Evolutionary conservation across 2,329 filamentous ascomycete genomes (phyloP).

Genomic region (Rhynchosporium graminicola): DNA sequence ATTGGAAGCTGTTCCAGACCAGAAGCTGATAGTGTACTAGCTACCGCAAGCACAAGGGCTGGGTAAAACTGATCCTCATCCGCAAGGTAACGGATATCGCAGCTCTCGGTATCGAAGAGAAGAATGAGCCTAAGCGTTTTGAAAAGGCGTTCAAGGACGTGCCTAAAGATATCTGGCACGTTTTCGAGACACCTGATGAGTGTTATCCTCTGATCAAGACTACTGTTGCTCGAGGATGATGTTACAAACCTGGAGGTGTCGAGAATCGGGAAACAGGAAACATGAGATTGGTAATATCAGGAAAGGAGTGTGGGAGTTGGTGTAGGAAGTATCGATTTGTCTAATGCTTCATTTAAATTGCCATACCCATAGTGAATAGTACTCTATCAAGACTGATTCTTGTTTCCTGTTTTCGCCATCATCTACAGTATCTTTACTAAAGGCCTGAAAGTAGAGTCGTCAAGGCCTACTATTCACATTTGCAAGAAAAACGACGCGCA

Average conservation of each 20-base stretch:
- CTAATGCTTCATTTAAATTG: neutral
- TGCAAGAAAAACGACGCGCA: too few relatives aligned
- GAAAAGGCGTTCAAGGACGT: slow-evolving; percentile 79
- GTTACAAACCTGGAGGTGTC: too few relatives aligned
- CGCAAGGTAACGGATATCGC: slow-evolving; percentile 78
- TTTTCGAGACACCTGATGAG: slow-evolving; percentile 78
- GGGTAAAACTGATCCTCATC: slow-evolving; percentile 84
- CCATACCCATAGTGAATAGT: neutral
- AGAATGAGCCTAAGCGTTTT: slow-evolving; percentile 75
- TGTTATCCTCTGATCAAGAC: slow-evolving; percentile 48
- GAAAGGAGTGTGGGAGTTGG: neutral
- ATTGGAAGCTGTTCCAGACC: neutral
- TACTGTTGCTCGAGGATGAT: slow-evolving; percentile 23
- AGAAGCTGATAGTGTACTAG: slow-evolving; percentile 41
- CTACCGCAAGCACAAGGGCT: slow-evolving; percentile 66
- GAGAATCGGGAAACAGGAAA: too few relatives aligned
- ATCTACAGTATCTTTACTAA: too few relatives aligned
- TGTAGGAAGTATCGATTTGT: neutral
- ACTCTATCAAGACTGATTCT: too few relatives aligned
- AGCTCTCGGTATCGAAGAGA: slow-evolving; percentile 67
- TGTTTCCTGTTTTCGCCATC: too few relatives aligned
- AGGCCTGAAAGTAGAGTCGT: too few relatives aligned
- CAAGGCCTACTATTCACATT: too few relatives aligned
- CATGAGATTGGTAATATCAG: neutral
- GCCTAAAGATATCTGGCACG: slow-evolving; percentile 71